Conservation (phyloP, 164 flowering plant species). For the Piper longum region DNA sequence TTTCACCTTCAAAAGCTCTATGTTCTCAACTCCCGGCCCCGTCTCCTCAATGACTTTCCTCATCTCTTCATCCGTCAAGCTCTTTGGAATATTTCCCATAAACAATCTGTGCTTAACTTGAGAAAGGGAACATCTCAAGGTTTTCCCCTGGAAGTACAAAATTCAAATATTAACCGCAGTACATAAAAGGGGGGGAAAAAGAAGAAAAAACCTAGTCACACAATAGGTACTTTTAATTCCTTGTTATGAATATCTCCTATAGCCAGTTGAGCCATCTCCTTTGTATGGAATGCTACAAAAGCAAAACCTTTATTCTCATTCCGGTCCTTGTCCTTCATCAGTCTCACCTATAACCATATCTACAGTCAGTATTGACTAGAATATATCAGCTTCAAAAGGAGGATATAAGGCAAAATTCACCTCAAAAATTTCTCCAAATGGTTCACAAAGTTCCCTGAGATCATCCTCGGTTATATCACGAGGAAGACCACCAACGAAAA, state of each 20-base stretch:
- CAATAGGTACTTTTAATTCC: conserved; percentile 58
- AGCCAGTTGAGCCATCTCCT: conserved; percentile 69
- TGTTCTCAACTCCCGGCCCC: conserved; percentile 83
- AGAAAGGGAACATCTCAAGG: conserved; percentile 72
- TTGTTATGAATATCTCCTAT: conserved; percentile 68
- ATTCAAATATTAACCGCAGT: conserved; percentile 1
- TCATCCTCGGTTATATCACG: conserved; percentile 68
- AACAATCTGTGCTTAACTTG: conserved; percentile 83
- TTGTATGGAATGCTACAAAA: conserved; percentile 62
- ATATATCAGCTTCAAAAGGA: neutral
- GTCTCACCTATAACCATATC: conserved; percentile 40
- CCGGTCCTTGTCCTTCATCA: conserved; percentile 68
- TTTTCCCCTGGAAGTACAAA: conserved; percentile 56
- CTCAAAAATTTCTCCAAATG: conserved; percentile 70
- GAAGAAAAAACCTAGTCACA: neutral
- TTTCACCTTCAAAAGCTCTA: conserved; percentile 81
- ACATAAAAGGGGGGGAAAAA: neutral
- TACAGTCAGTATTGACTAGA: neutral
- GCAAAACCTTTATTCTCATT: conserved; percentile 89
- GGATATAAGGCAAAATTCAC: conserved; percentile 16
- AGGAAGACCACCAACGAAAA: conserved; percentile 90
- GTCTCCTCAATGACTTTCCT: conserved; percentile 50
- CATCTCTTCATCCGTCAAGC: conserved; percentile 72
- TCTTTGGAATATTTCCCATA: conserved; percentile 94
- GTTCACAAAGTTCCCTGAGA: conserved; percentile 59